Evolutionary conservation across 2,329 filamentous ascomycete species (phyloP), one percentile per base, ranked within the genome.

Genomic region (Diaporthe citrichinensis): DNA sequence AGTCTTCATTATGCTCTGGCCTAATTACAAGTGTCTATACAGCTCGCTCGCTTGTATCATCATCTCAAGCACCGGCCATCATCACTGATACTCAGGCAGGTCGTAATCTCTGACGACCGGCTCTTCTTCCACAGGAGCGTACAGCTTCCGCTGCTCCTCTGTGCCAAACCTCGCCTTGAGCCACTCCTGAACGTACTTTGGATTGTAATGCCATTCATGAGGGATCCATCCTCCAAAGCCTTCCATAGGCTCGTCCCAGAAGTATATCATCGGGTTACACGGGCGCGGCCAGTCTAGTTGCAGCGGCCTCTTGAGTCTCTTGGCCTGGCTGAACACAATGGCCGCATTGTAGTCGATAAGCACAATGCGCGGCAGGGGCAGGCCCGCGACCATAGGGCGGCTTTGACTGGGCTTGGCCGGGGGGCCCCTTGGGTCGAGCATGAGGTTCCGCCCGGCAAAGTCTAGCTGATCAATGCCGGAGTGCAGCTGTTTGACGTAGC

Each of bases 381-480:
- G 41, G 2, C 61, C 61, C 25, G 61, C 61, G 10, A n/a, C 17
- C 0, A 34, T 41, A 5, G 61, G 41, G 3, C 17, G 0, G 4
- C 9, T 8, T 9, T 36, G 20, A 10, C 20, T 20, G 44, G 44
- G 44, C 12, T 67, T 3, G 25, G 28, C 5, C 41, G 61, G 4
- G 61, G 41, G 28, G 8, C 20, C 17, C 44, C 62, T 34, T 17
- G 62, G 61, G 15, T 15, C 36, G 15, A 71, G 51, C 67, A 71
- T 41, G 4, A 71, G 7, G 34, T 58, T 71, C 67, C 67, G 67
- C 9, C 23, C 34, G 0, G 67, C 51, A 44, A 71, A 57, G 51
- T 71, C 67, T 17, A 55, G 34, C 67, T 71, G 67, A 6, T 71
- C 51, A 3, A 71, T 55, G 36, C 67, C 51, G 9, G 36, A 58